Evolutionary conservation across 164 flowering plant genomes (phyloP), one percentile per base, ranked within the genome.

Genomic region (Berberis thunbergii): DNA sequence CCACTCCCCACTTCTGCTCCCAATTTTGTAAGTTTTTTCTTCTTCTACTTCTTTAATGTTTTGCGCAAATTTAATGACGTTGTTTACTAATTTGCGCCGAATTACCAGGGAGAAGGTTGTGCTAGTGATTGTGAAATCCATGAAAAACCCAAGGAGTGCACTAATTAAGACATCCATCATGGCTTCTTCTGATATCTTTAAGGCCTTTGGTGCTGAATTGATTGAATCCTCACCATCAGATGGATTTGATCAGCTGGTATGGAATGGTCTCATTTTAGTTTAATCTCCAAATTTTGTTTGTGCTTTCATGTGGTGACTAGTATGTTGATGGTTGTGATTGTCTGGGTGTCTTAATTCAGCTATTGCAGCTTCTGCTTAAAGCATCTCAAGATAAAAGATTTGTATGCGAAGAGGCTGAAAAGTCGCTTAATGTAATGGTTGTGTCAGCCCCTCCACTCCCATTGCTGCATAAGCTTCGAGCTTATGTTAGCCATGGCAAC

Each of bases 101-200:
- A 43, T 40, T 3, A 45, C 9, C 67, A 93, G 98, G 77, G 97
- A 89, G 6, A 85, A 81, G 45, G 84, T 91, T 38, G 55, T 86
- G 75, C 4, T 72, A 52, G 83, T 83, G 50, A 11, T 83, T 72
- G 84, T 87, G 70, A 90, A 94, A 76, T 73, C 91, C 4, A 86
- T 94, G 86, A 94, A 94, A 81, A 94, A 87, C 52, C 97, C 98
- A 2, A 87, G 98, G 73, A 94, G 97, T 75, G 96, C 98, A 54
- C 52, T 94, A 13, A 80, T 83, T 76, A 94, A 94, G 76, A 86
- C 97, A 12, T 79, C 97, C 1, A 83, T 94, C 59, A 87, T 94
- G 98, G 86, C 97, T 70, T 74, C 96, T 6, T 69, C 91, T n/a
- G 97, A 94, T 74, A 65, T 88, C 39, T 84, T 88, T 76, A 78